These are phyloP conservation scores for Xylariales sp. DNA, from an alignment of 2,329 filamentous ascomycete genomes.

Conservation along the genomic window DNA sequence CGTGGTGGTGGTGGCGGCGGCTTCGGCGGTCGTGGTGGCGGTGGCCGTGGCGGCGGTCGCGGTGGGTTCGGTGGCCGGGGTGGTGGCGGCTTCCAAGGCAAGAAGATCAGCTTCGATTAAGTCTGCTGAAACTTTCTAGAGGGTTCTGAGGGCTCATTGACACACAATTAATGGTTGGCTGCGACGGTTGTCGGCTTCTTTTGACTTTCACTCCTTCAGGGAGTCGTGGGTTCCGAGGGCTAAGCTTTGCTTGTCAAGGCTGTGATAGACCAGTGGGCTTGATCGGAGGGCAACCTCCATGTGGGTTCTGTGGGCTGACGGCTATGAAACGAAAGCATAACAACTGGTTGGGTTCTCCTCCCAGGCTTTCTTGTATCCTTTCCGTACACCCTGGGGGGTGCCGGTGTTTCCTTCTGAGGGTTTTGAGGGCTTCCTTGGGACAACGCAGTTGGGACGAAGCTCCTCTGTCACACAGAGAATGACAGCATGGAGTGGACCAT, in stretches of 20 bases:
- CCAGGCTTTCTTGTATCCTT: slow-evolving; percentile 7
- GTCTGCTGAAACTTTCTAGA: slow-evolving; percentile 30
- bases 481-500: slow-evolving; percentile 25
- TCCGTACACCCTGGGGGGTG: slow-evolving; percentile 11
- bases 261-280: slow-evolving; percentile 54
- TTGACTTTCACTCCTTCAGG: slow-evolving; percentile 32
- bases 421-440: slow-evolving; percentile 22
- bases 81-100: slow-evolving; percentile 59
- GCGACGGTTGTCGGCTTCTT: slow-evolving; percentile 54
- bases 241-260: slow-evolving; percentile 38
- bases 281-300: slow-evolving; percentile 27
- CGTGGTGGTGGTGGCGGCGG: slow-evolving; percentile 46
- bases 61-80: slow-evolving; percentile 41
- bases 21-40: slow-evolving; percentile 47
- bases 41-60: slow-evolving; percentile 37
- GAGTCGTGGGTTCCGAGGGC: slow-evolving; percentile 51
- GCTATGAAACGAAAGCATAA: slow-evolving; percentile 12
- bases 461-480: slow-evolving; percentile 18
- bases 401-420: slow-evolving; percentile 29
- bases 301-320: slow-evolving; percentile 23
- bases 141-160: slow-evolving; percentile 39
- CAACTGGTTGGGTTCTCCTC: slow-evolving; percentile 11
- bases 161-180: slow-evolving; percentile 44
- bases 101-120: slow-evolving; percentile 63
- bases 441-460: slow-evolving; percentile 26